Percentiles rank a stretch among this genome's conserved stretches.
phyloP scores from a whole-genome alignment of 768 basidiomycete genomes.

The Suillus bovinus region DNA sequence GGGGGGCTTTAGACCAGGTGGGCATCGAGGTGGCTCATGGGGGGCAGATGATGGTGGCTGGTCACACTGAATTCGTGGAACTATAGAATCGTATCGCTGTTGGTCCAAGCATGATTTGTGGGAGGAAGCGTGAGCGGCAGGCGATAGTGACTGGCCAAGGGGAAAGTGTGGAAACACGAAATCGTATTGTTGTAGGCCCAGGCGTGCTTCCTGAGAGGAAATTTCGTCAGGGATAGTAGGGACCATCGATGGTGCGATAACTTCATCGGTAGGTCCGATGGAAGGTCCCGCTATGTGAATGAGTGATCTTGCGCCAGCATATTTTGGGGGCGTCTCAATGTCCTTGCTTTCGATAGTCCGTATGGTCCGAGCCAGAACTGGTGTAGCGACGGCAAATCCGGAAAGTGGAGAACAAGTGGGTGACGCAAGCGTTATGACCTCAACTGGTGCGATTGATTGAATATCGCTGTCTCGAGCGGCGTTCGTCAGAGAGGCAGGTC shows the following conservation, averaged over 20 bases:
- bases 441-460: neutral
- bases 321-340: neutral
- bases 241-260: neutral
- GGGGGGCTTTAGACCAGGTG: neutral
- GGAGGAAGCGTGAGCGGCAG: neutral
- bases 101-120: neutral
- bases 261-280: neutral
- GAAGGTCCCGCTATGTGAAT: neutral
- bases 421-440: neutral
- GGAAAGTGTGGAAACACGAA: neutral
- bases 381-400: too few relatives aligned
- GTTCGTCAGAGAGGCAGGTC: neutral
- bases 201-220: neutral
- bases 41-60: neutral
- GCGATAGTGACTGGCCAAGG: neutral
- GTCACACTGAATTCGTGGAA: neutral
- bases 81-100: neutral
- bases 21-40: too few relatives aligned
- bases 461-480: neutral
- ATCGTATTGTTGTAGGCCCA: neutral
- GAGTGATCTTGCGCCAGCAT: neutral
- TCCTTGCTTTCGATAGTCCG: neutral
- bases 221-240: neutral
- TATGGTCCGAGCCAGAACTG: neutral
- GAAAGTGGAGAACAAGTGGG: neutral